Percentiles rank a stretch among this genome's conserved stretches.
phyloP scores from a whole-genome alignment of 495 filamentous ascomycete species.

The Aspergillus ostianus region DNA sequence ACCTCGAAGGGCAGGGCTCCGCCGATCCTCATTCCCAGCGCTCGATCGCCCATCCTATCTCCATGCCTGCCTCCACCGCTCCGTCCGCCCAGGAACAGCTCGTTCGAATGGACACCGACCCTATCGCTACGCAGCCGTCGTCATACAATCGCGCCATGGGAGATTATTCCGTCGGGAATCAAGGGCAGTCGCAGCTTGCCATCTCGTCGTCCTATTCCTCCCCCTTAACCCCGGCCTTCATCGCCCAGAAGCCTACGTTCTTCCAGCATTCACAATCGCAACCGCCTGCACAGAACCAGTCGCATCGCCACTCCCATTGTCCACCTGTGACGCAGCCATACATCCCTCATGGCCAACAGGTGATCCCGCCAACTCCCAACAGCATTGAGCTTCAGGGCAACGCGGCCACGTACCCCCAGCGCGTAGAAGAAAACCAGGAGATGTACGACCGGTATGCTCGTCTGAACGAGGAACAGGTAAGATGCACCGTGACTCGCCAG shows the following conservation, averaged over 20 bases:
- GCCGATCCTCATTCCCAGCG: constrained; percentile 34
- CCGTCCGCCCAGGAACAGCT: constrained; percentile 24
- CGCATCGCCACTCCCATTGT: constrained; percentile 38
- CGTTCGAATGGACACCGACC: constrained; percentile 28
- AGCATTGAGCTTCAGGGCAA: constrained; percentile 84
- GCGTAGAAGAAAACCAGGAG: constrained; percentile 58
- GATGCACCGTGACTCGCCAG: constrained; percentile 19
- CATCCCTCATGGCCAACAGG: constrained; percentile 51
- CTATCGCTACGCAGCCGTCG: constrained; percentile 26
- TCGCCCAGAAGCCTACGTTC: constrained; percentile 36
- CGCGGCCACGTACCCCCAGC: constrained; percentile 59
- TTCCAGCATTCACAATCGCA: constrained; percentile 47
- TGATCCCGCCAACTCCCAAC: constrained; percentile 90
- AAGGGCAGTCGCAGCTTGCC: constrained; percentile 25
- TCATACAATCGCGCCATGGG: constrained; percentile 36
- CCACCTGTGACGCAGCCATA: constrained; percentile 46
- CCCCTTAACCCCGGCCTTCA: constrained; percentile 37
- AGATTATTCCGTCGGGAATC: constrained; percentile 35
- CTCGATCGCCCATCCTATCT: constrained; percentile 28
- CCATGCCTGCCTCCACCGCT: constrained; percentile 32
- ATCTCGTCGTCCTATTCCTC: constrained; percentile 31
- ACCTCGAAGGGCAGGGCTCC: constrained; percentile 45
- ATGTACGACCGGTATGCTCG: constrained; percentile 72
- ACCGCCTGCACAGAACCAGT: constrained; percentile 53
- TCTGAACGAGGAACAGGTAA: constrained; percentile 78